Base-by-base conservation (phyloP, 2,329 filamentous ascomycete species). In the Cladosporium sp. region DNA sequence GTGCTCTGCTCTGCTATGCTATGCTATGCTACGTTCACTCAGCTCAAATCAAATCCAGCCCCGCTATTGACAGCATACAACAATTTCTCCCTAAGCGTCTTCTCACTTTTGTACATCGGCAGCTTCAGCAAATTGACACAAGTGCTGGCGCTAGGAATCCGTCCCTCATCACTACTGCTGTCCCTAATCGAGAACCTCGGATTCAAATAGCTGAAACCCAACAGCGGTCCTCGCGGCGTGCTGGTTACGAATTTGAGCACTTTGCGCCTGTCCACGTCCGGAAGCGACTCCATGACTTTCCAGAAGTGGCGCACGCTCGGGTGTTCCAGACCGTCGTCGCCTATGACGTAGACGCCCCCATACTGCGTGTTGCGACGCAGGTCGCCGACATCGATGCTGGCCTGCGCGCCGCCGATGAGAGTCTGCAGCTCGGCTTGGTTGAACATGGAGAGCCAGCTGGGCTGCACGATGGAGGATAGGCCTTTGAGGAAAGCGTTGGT, bases 361-460 rank as follows among this genome's bases (percentile, higher is more conserved):
- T 97, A 99, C 2, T 84, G 74, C 0, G 94, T 97, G 74, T 97
- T 89, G 55, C 79, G 80, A 22, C 92, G 85, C 39, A 97, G 80
- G 71, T 99, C 94, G 25, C 88, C 84, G 35, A 99, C 82, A 67
- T 97, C 88, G 58, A 99, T 95, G 61, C 90, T 86, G 9, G 87
- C 87, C 8, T 60, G 61, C 65, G 96, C 91, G 42, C 94, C 94
- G 54, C 91, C 90, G 15, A 99, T 89, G 5, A 99, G 85, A 1
- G 90, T 94, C 74, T 97, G 94, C 4, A 99, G 82, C 72, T 99
- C 94, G 3, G 85, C 85, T 71, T 97, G 93, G 73, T 99, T 99
- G 79, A 99, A 99, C 94, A 99, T 97, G 66, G 88, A 91, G 4
- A 99, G 82, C 94, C 94, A 99, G 3, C 85, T 84, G 0, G 93